phyloP scores from a whole-genome alignment of 2,329 filamentous ascomycete species.

The Cladorrhinum sp. region DNA sequence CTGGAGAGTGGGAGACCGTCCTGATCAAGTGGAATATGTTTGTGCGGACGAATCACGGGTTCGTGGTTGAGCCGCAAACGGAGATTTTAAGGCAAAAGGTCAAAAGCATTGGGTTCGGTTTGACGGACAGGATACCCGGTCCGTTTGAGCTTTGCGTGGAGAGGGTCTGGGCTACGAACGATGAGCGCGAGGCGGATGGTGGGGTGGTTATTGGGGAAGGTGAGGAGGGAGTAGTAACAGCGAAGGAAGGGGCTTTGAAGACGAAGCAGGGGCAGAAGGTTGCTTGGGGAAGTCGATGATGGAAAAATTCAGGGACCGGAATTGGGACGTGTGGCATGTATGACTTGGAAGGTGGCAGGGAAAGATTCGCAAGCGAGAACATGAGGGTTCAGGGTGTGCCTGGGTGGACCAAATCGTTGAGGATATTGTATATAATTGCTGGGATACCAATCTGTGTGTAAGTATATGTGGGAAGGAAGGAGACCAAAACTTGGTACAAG shows the following conservation, averaged over 20 bases:
- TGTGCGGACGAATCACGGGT: slow-evolving; percentile 89
- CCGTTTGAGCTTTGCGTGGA: slow-evolving; percentile 85
- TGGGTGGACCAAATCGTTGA: background rate
- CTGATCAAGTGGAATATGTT: slow-evolving; percentile 88
- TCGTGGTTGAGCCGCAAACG: slow-evolving; percentile 87
- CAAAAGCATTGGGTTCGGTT: slow-evolving; percentile 76
- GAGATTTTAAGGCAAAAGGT: slow-evolving; percentile 86
- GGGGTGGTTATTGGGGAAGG: slow-evolving; percentile 28
- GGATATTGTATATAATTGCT: background rate
- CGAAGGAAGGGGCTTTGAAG: slow-evolving; percentile 34
- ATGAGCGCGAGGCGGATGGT: slow-evolving; percentile 39
- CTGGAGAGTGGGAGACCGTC: slow-evolving; percentile 94
- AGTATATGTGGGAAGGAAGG: background rate
- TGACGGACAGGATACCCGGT: slow-evolving; percentile 85
- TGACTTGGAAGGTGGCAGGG: background rate
- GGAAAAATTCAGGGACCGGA: background rate
- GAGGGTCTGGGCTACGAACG: slow-evolving; percentile 87
- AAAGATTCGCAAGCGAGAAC: too few species aligned
- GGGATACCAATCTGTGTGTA: background rate
- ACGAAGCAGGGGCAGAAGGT: slow-evolving; percentile 39
- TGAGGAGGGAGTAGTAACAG: slow-evolving; percentile 36
- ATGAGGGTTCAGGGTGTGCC: background rate
- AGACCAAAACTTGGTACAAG: background rate
- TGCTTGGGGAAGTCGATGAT: slow-evolving; percentile 37
- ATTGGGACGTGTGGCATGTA: too few species aligned